Conservation (phyloP, 2,329 filamentous ascomycete species). For the Colletotrichum gloeosporioides region DNA sequence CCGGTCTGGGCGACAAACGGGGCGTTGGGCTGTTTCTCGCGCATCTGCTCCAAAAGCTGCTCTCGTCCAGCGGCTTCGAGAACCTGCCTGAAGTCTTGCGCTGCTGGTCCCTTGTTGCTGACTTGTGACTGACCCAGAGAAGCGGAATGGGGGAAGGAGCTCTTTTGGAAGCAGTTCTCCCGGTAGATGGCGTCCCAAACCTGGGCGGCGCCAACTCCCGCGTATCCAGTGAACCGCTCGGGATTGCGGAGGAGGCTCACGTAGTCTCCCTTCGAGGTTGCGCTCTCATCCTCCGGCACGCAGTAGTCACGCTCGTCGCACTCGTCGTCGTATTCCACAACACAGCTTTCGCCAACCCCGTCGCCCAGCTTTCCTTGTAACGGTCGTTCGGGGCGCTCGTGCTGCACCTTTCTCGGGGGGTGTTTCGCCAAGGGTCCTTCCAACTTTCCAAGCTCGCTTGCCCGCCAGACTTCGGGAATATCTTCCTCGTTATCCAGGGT, state of each 20-base stretch:
- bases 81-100: conserved; percentile 66
- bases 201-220: conserved; percentile 81
- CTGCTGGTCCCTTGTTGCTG: conserved; percentile 55
- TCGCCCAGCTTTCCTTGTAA: conserved; percentile 85
- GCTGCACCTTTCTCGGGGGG: conserved; percentile 75
- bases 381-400: conserved; percentile 72
- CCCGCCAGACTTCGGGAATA: conserved; percentile 89
- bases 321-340: conserved; percentile 96
- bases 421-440: conserved; percentile 91
- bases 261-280: conserved; percentile 89
- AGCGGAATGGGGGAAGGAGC: conserved; percentile 66
- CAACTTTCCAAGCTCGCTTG: conserved; percentile 89
- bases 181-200: conserved; percentile 97
- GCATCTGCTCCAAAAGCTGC: conserved; percentile 65
- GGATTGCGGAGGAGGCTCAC: conserved; percentile 93
- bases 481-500: conserved; percentile 96
- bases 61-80: conserved; percentile 65
- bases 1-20: conserved; percentile 67
- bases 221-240: conserved; percentile 94
- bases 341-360: conserved; percentile 90
- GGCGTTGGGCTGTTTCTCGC: conserved; percentile 59
- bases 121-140: conserved; percentile 52
- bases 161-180: conserved; percentile 90
- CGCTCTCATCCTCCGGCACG: conserved; percentile 91
- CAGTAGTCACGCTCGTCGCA: conserved; percentile 98